A percentile compares a stretch with the other conserved stretches of the same genome.
phyloP scores from a whole-genome alignment of 139 green algal species.

The Chlorokybus atmophyticus region DNA sequence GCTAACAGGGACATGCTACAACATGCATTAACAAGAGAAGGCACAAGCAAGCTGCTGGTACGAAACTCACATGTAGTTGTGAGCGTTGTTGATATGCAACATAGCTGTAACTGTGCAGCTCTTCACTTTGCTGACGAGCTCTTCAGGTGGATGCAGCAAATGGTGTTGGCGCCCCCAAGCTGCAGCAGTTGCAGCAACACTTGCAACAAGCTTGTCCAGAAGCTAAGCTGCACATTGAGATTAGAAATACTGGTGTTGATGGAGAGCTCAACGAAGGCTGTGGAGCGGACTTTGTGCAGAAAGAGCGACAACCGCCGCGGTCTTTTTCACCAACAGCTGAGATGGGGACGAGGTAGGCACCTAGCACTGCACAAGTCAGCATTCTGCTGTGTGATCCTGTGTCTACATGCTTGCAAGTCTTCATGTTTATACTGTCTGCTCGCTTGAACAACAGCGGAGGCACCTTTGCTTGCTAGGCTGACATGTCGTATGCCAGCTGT shows the following conservation, averaged over 20 bases:
- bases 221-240: slow-evolving; percentile 35
- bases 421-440: not conserved
- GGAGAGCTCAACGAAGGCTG: slow-evolving; percentile 63
- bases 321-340: slow-evolving; percentile 1
- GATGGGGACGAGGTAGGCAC: not conserved
- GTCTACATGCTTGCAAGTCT: not conserved
- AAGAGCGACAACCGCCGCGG: slow-evolving; percentile 49
- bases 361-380: not conserved
- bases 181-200: slow-evolving; percentile 29
- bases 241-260: slow-evolving; percentile 36
- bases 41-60: too few relatives aligned
- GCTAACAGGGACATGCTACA: too few relatives aligned
- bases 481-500: slow-evolving; percentile 42
- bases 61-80: too few relatives aligned
- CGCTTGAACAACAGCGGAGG: too few relatives aligned
- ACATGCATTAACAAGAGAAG: too few relatives aligned
- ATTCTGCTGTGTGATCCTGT: not conserved
- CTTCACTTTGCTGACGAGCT: too few relatives aligned
- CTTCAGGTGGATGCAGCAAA: slow-evolving; percentile 86
- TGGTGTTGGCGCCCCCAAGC: slow-evolving; percentile 68
- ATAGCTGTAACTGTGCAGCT: too few relatives aligned
- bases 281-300: slow-evolving; percentile 92
- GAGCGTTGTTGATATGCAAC: too few relatives aligned
- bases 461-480: not conserved
- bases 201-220: slow-evolving; percentile 18